Conservation (phyloP, 371 early-diverging fungal genomes). For the Ordospora pajunii region DNA sequence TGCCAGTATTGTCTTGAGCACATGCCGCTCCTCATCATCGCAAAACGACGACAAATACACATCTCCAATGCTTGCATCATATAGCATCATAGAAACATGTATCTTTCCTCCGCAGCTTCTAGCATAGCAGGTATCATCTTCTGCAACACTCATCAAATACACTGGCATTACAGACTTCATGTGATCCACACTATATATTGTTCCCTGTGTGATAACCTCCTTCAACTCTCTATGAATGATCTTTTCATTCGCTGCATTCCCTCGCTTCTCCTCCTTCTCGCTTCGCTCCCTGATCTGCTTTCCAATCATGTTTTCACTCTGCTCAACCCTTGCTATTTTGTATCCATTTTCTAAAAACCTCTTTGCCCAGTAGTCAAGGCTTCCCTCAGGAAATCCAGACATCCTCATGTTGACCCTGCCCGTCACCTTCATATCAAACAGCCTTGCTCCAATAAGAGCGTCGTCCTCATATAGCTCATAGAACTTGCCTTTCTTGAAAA, state of each 20-base stretch:
- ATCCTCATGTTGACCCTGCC: constrained; percentile 96
- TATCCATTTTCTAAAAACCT: constrained; percentile 88
- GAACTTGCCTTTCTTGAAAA: constrained; percentile 97
- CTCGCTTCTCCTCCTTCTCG: constrained; percentile 46
- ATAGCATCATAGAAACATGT: constrained; percentile 73
- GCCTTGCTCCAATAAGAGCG: constrained; percentile 86
- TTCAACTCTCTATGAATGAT: constrained; percentile 87
- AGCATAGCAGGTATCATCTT: constrained; percentile 54
- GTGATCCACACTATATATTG: constrained; percentile 76
- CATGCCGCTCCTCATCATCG: constrained; percentile 74
- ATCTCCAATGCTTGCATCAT: constrained; percentile 82
- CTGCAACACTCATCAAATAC: constrained; percentile 64
- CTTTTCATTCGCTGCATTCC: constrained; percentile 65
- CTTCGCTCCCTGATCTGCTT: constrained; percentile 79
- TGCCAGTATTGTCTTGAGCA: constrained; percentile 73
- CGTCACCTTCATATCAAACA: constrained; percentile 87
- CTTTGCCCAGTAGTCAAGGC: constrained; percentile 85
- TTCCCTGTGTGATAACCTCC: constrained; percentile 80
- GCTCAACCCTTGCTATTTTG: constrained; percentile 93
- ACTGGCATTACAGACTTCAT: constrained; percentile 61
- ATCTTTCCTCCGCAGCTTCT: constrained; percentile 44
- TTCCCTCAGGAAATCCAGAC: constrained; percentile 92
- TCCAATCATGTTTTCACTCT: constrained; percentile 84
- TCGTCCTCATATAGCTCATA: constrained; percentile 97
- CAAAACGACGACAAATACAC: constrained; percentile 70